Evolutionary conservation across 2,329 filamentous ascomycete genomes (phyloP), one percentile per base, ranked within the genome.

Genomic region (Monosporascus sp.): DNA sequence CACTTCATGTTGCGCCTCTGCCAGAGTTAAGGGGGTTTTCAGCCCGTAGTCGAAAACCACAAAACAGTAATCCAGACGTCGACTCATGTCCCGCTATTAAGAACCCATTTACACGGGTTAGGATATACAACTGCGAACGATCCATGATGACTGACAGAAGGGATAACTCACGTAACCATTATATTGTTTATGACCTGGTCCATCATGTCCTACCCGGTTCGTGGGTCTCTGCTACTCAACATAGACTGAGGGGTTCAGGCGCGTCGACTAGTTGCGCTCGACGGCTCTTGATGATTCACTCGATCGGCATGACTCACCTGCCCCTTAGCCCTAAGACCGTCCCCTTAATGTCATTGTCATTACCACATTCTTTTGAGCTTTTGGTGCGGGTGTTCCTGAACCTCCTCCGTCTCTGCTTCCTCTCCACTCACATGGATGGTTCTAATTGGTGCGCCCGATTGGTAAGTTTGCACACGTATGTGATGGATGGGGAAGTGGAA

Each of bases 1-100:
- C 27, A 83, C 76, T 56, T 84, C 81, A 55, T 76, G 66, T 50
- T 77, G 78, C 7, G 79, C 78, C 50, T 76, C 76, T 20, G 63
- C 63, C 51, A 78, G 75, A 7, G 69, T 70, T 2, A 73, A 68
- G 0, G 80, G 79, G 57, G 79, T 73, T 54, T 76, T 78, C 52
- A 81, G 61, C 3, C 84, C 66, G 52, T 78, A 73, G 61, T 77
- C 78, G 43, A 79, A 70, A 0, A 72, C 61, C 61, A 80, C 82
- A 11, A 76, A 68, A 41, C 83, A 65, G 16, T 24, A 80, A 66
- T 36, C 78, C 79, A 22, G 76, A 73, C 0, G 81, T 79, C 0
- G 82, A 84, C 53, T 83, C 81, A 56, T 82, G 79, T 0, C 78
- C 76, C n/a, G 56, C 60, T 31, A 61, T 52, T 17, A 62, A 24